These are phyloP conservation scores for Boletus speciosus DNA, from an alignment of 768 basidiomycete species.

Conservation along the genomic window DNA sequence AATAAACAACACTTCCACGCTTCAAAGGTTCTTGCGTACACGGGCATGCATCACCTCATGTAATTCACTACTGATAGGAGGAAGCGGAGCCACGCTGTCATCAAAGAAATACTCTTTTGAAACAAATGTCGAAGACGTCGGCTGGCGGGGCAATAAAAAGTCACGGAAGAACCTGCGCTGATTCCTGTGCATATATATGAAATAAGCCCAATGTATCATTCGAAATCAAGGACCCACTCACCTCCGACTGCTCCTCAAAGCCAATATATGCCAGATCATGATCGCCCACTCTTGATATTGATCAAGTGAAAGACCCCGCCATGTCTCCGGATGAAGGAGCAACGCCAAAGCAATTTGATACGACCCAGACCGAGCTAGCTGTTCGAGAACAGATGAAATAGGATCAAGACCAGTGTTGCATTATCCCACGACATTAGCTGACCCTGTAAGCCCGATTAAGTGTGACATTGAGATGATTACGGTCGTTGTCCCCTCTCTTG, in stretches of 20 bases:
- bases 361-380: conserved; percentile 69
- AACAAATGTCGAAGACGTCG: conserved; percentile 48
- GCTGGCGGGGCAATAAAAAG: conserved; percentile 57
- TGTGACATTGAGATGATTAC: conserved; percentile 55
- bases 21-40: conserved; percentile 32
- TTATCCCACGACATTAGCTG: conserved; percentile 11
- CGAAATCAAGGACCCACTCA: conserved; percentile 30
- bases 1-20: conserved; percentile 1
- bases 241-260: conserved; percentile 67
- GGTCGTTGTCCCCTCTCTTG: conserved; percentile 53
- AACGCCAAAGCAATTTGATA: conserved; percentile 59
- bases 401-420: not conserved
- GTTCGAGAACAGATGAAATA: conserved; percentile 14
- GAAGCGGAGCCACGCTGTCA: conserved; percentile 28
- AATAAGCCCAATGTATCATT: conserved; percentile 1
- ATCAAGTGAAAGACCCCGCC: conserved; percentile 60
- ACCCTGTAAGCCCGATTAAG: conserved; percentile 73
- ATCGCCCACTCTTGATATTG: conserved; percentile 73
- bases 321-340: conserved; percentile 65
- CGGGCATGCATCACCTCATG: conserved; percentile 41
- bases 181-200: conserved; percentile 39
- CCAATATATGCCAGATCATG: conserved; percentile 75
- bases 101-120: conserved; percentile 57
- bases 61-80: conserved; percentile 41
- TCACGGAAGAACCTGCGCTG: conserved; percentile 66